Evolutionary conservation across 768 basidiomycete genomes (phyloP), one percentile per base, ranked within the genome.

Genomic region (Neoboletus subvelutipes): DNA sequence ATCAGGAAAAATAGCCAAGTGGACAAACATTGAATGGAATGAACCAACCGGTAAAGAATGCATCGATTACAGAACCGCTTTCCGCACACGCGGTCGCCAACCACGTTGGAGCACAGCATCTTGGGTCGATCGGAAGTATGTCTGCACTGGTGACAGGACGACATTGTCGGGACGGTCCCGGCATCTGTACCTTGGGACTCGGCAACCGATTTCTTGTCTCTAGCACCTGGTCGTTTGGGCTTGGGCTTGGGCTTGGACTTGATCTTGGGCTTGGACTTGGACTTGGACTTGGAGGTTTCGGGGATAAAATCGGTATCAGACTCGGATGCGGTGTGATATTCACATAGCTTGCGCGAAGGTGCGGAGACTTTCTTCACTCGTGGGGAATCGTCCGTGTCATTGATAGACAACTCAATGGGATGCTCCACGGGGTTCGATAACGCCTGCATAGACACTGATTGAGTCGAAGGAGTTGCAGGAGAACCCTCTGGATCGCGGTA

Each of bases 111-210:
- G 51, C 76, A 77, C 5, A 48, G 53, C 76, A 77, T 74, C 63
- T 77, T 77, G 40, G 68, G 72, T 48, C 65, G 63, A 1, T 0
- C 0, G 8, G 65, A 61, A 13, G 31, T 64, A 22, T 59, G 53
- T n/a, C 76, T 64, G 54, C 76, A 77, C 37, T 77, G 76, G 54
- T 77, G 76, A 42, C 76, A 77, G 31, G 1, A 73, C 3, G 71
- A 62, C 37, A 51, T 45, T 4, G 43, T 26, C 5, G 53, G 37
- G 8, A 28, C 22, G 15, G 49, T n/a, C 37, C 45, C 46, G 10
- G 22, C 9, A 20, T 47, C 55, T 1, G 20, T n/a, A 20, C 5
- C 37, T 37, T 47, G 26, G 5, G 6, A 15, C 29, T 52, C 31
- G 37, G 51, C 13, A 4, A 28, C 18, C 17, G 56, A 22, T 36